These are phyloP conservation scores for Malassezia equina DNA, from an alignment of 1,284 basidiomycete genomes.

Conservation along the genomic window DNA sequence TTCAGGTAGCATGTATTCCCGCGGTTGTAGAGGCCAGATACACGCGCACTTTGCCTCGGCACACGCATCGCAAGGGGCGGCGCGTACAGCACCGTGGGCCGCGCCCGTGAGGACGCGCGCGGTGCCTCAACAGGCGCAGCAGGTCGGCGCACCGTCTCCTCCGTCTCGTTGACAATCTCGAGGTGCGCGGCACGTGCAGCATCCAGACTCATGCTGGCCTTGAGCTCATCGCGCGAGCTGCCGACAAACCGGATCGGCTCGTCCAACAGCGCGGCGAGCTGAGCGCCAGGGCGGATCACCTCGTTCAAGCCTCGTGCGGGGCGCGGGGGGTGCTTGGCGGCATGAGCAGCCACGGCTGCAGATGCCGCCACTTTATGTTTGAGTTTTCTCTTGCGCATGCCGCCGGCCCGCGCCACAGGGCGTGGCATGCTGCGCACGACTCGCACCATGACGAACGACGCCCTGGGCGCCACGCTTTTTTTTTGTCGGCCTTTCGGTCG, in stretches of 20 bases:
- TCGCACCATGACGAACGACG: not conserved
- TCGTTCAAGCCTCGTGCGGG: not conserved
- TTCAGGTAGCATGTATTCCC: constrained; percentile 98
- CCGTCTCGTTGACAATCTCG: constrained; percentile 11
- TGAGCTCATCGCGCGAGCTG: constrained; percentile 15
- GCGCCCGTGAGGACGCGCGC: not conserved
- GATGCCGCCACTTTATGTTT: not conserved
- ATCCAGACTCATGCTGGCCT: constrained; percentile 13
- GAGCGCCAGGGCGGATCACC: constrained; percentile 7
- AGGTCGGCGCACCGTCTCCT: not conserved
- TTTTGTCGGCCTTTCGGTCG: not conserved
- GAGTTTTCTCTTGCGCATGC: not conserved
- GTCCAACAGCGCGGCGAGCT: constrained; percentile 7
- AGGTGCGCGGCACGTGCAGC: constrained; percentile 14
- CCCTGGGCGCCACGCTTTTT: not conserved
- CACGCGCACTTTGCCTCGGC: constrained; percentile 22
- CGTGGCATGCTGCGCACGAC: not conserved
- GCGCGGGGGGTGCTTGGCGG: too few species aligned
- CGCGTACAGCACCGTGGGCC: constrained; percentile 1
- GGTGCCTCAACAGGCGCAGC: not conserved
- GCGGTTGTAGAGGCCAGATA: constrained; percentile 67
- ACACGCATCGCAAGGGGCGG: constrained; percentile 26
- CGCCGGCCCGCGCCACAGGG: not conserved
- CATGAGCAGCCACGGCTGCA: not conserved
- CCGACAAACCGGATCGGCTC: constrained; percentile 17